Evolutionary conservation across 2,329 filamentous ascomycete species (phyloP).

Genomic region (Colletotrichum brevisporum): DNA sequence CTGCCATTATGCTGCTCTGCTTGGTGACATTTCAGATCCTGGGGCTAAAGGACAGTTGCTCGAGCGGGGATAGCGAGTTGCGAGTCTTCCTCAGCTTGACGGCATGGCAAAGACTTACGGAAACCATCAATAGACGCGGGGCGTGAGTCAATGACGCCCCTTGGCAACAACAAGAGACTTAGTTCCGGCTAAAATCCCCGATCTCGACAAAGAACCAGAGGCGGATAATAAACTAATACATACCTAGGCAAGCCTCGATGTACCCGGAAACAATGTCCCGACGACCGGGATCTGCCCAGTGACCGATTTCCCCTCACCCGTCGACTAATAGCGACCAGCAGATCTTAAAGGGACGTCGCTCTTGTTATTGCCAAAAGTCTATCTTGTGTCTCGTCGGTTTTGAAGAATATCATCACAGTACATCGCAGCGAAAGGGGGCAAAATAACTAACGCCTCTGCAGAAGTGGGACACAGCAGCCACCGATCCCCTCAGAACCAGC

Average conservation of each 20-base stretch:
- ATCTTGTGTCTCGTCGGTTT: too few species aligned
- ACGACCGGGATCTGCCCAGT: background rate
- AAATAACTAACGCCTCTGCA: background rate
- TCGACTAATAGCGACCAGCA: too few species aligned
- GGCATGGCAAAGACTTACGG: too few species aligned
- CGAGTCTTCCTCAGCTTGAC: too few species aligned
- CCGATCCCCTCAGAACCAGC: background rate
- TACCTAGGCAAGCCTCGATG: conserved; percentile 4
- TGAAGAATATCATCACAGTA: too few species aligned
- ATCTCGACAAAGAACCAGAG: background rate
- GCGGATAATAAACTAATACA: background rate
- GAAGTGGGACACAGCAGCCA: conserved; percentile 33
- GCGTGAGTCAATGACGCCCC: conserved; percentile 15
- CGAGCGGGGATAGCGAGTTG: too few species aligned
- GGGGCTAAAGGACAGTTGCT: too few species aligned
- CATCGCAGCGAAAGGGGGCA: too few species aligned
- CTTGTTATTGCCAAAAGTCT: background rate
- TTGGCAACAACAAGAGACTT: background rate
- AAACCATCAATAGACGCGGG: background rate
- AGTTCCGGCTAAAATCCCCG: too few species aligned
- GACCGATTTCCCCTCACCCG: background rate
- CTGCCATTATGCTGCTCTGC: too few species aligned
- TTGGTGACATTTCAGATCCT: too few species aligned
- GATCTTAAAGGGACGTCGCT: background rate
- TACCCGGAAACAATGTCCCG: background rate